Evolutionary conservation across 83 land plant genomes (phyloP).

Genomic region (Picea abies): DNA sequence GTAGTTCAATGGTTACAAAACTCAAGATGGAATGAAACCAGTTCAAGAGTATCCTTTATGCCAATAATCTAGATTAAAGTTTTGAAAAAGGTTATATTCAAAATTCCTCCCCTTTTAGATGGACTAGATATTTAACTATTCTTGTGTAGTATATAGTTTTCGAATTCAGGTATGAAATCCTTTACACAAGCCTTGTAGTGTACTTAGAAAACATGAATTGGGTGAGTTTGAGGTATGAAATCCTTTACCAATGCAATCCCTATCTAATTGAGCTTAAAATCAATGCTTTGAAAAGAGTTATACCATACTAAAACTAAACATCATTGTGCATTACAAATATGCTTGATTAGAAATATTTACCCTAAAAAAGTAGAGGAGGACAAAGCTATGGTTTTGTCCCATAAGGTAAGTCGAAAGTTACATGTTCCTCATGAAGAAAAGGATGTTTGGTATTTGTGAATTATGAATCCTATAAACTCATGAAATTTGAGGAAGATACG

Average conservation of each 20-base stretch:
- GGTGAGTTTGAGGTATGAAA: conserved; percentile 78
- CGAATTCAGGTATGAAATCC: background rate
- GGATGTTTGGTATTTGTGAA: background rate
- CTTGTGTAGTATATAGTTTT: background rate
- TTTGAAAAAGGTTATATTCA: background rate
- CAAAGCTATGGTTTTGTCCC: conserved; percentile 87
- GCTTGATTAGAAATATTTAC: conserved; percentile 89
- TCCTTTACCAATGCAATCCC: background rate
- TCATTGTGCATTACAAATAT: background rate
- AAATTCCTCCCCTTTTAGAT: background rate
- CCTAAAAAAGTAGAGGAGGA: conserved; percentile 96
- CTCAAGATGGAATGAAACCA: conserved; percentile 92
- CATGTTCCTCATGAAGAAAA: background rate
- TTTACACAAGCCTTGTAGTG: conserved; percentile 27
- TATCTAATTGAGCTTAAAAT: too few relatives aligned
- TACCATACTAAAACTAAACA: background rate
- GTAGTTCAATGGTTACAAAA: conserved; percentile 88
- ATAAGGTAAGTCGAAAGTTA: conserved; percentile 40
- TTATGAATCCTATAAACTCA: background rate
- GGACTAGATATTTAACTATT: background rate
- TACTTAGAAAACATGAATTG: conserved; percentile 60
- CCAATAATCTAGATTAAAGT: background rate
- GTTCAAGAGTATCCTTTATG: conserved; percentile 88
- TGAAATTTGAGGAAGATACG: too few relatives aligned
- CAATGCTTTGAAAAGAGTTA: too few relatives aligned